Base-by-base conservation (phyloP, 2,329 filamentous ascomycete species). In the Pestalotiopsis sp. region DNA sequence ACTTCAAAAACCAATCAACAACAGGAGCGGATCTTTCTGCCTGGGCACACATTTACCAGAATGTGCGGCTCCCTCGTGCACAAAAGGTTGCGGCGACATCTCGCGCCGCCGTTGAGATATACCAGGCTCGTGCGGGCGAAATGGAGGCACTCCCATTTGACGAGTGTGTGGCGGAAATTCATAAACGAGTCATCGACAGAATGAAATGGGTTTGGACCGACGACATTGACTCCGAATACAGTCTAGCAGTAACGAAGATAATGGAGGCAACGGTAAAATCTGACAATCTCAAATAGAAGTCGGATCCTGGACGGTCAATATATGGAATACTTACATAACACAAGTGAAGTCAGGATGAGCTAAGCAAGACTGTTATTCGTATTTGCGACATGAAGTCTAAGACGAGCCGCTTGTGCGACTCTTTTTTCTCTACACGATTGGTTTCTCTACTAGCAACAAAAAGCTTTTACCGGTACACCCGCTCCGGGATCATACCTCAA, bases 101-200 rank as follows among this genome's bases (percentile, higher is more conserved):
- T 56, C 71, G 79, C 25, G 72, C 74, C 14, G 73, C 79, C 6
- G 79, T 77, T 52, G 67, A 77, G 11, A 71, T 78, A 11, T 81
- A 80, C 68, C 77, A 82, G 71, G 72, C 80, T 70, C 75, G 78
- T 70, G 73, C 76, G 23, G 73, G 76, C n/a, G 76, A 77, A 23
- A 74, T 82, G 74, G 68, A 73, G 20, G 77, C 75, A 41, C 72
- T 77, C 68, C 68, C 73, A 2, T 80, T 76, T 64, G 80, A 83
- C 4, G 77, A 82, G 31, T 79, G 77, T 38, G 57, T 81, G 20
- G 75, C 76, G 0, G 72, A 79, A 4, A 72, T 82, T 61, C 71
- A 71, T 7, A 73, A 76, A 49, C 69, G 70, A 7, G 45, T 78
- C 52, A 71, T 74, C 58, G 70, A 73, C 41, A 70, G 77, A 45